Percentiles rank a stretch among this genome's conserved stretches.
Evolutionary conservation across 2,329 filamentous ascomycete species (phyloP).

Genomic region (Aspergillus luchuensis): DNA sequence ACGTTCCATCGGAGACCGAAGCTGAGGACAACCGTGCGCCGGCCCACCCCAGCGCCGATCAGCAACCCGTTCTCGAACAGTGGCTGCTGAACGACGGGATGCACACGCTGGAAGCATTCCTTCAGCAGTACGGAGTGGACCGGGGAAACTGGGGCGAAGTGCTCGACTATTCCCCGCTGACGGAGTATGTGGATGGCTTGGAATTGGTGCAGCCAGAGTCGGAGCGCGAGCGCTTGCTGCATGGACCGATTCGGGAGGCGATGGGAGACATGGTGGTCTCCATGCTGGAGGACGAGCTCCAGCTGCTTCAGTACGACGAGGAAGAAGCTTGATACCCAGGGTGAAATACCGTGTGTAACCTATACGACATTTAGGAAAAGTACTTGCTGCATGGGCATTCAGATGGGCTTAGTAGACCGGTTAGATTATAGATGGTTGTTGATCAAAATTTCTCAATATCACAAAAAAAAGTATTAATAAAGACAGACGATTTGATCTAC

Average conservation of each 20-base stretch:
- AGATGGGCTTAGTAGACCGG: neutral
- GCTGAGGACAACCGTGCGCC: slow-evolving; percentile 18
- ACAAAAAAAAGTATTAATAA: too few relatives aligned
- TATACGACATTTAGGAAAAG: neutral
- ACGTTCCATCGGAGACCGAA: slow-evolving; percentile 13
- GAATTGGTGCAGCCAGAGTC: slow-evolving; percentile 28
- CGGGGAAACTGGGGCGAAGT: slow-evolving; percentile 46
- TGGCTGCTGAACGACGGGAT: slow-evolving; percentile 40
- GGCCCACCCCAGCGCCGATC: slow-evolving; percentile 27
- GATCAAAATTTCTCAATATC: too few relatives aligned
- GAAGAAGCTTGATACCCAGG: slow-evolving; percentile 15
- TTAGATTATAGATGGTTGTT: neutral
- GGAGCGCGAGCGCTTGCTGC: slow-evolving; percentile 31
- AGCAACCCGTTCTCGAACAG: slow-evolving; percentile 34
- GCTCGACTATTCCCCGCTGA: slow-evolving; percentile 37
- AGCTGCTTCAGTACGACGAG: slow-evolving; percentile 33
- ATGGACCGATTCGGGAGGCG: slow-evolving; percentile 34
- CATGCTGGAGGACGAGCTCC: slow-evolving; percentile 42
- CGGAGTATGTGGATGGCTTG: slow-evolving; percentile 40
- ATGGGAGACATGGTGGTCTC: slow-evolving; percentile 40
- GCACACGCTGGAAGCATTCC: slow-evolving; percentile 37
- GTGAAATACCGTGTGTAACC: neutral
- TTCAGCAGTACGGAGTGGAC: slow-evolving; percentile 44
- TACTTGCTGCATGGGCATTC: neutral
- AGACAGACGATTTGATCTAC: too few relatives aligned